Evolutionary conservation across 352 stramenopile genomes (phyloP).

Genomic region (Peronospora destructor): DNA sequence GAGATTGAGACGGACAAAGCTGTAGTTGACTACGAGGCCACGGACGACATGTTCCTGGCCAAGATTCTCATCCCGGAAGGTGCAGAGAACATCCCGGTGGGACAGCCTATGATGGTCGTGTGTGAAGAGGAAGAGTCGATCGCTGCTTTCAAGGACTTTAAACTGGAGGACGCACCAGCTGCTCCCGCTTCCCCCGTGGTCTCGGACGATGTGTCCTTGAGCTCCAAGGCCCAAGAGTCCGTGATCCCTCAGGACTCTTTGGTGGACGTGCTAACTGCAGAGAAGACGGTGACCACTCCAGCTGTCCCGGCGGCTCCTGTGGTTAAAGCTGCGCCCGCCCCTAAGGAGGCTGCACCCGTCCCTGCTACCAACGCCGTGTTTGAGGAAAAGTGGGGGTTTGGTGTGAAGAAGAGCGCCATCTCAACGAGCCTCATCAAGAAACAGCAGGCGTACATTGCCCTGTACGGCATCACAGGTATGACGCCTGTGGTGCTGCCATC

Average conservation of each 20-base stretch:
- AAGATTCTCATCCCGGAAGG: constrained; percentile 93
- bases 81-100: constrained; percentile 86
- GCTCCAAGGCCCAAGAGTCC: constrained; percentile 37
- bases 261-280: constrained; percentile 52
- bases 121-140: constrained; percentile 86
- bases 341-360: constrained; percentile 21
- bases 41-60: constrained; percentile 94
- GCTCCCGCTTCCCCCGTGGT: constrained; percentile 34
- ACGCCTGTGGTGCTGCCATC: constrained; percentile 39
- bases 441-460: constrained; percentile 76
- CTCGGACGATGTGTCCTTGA: constrained; percentile 42
- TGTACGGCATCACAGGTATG: constrained; percentile 78
- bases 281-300: constrained; percentile 41
- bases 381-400: constrained; percentile 70
- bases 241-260: constrained; percentile 56
- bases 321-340: constrained; percentile 21
- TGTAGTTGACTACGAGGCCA: constrained; percentile 97
- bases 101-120: constrained; percentile 93
- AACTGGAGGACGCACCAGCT: constrained; percentile 44
- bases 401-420: constrained; percentile 75
- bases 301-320: constrained; percentile 32
- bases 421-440: constrained; percentile 77
- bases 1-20: constrained; percentile 99
- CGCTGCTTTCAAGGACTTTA: constrained; percentile 68
- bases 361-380: constrained; percentile 26